These are phyloP conservation scores for Trichoderma polysporum DNA, from an alignment of 2,329 filamentous ascomycete genomes.

Conservation along the genomic window DNA sequence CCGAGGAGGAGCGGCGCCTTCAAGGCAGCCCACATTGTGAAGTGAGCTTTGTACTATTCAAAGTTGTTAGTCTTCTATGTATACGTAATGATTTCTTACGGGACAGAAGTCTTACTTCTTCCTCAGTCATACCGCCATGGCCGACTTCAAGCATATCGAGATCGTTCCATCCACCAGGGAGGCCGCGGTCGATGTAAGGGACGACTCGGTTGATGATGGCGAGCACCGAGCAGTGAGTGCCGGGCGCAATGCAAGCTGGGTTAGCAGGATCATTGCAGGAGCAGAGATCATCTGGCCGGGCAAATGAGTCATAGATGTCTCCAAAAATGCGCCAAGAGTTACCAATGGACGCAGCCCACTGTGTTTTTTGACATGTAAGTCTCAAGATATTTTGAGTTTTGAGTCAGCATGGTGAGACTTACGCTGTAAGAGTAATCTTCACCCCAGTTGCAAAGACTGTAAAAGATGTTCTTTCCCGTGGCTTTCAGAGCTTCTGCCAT, in stretches of 20 bases:
- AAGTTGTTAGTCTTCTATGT: not conserved
- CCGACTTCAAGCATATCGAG: conserved; percentile 21
- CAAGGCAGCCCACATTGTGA: conserved; percentile 46
- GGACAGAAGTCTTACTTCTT: not conserved
- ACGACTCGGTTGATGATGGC: conserved; percentile 18
- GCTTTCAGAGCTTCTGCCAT: conserved; percentile 37
- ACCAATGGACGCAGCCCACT: conserved; percentile 21
- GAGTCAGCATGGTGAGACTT: not conserved
- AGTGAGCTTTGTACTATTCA: conserved; percentile 34
- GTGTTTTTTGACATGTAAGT: not conserved
- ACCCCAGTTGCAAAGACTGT: conserved; percentile 39
- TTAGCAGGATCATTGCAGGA: conserved; percentile 17
- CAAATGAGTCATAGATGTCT: conserved; percentile 37
- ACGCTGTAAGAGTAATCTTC: conserved; percentile 16
- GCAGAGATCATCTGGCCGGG: conserved; percentile 22
- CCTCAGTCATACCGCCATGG: conserved; percentile 17
- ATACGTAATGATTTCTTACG: no score
- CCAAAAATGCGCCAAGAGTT: conserved; percentile 38
- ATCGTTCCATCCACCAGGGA: conserved; percentile 21
- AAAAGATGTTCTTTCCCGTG: conserved; percentile 34
- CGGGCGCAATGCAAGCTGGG: conserved; percentile 19
- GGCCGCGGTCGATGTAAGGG: conserved; percentile 8
- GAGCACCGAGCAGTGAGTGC: conserved; percentile 18
- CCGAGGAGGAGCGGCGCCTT: conserved; percentile 46
- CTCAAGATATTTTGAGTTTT: not conserved